These are phyloP conservation scores for Venturia oleaginea DNA, from an alignment of 2,329 filamentous ascomycete species.

Conservation along the genomic window DNA sequence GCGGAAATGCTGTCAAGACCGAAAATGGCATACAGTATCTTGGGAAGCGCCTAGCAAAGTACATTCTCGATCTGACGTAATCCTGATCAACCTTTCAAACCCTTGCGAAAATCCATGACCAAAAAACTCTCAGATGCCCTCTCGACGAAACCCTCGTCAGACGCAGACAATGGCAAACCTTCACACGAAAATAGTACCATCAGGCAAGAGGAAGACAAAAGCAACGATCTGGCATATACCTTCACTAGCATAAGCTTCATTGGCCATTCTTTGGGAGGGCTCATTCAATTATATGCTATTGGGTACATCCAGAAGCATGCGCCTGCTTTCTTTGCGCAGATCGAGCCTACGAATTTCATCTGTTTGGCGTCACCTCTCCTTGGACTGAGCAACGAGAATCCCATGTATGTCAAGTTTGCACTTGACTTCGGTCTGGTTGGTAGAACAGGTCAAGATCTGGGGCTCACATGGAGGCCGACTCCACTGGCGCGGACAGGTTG, in stretches of 20 bases:
- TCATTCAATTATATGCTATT: slow-evolving; percentile 88
- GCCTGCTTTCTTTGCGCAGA: slow-evolving; percentile 77
- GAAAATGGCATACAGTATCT: slow-evolving; percentile 96
- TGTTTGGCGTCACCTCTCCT: slow-evolving; percentile 79
- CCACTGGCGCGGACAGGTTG: slow-evolving; percentile 78
- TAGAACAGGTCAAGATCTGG: slow-evolving; percentile 90
- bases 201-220: slow-evolving; percentile 36
- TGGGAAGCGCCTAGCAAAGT: slow-evolving; percentile 87
- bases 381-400: slow-evolving; percentile 93
- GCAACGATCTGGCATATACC: slow-evolving; percentile 54
- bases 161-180: slow-evolving; percentile 29
- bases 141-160: slow-evolving; percentile 23
- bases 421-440: slow-evolving; percentile 93
- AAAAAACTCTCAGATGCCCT: slow-evolving; percentile 41
- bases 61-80: slow-evolving; percentile 86
- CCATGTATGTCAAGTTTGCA: slow-evolving; percentile 92
- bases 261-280: slow-evolving; percentile 80
- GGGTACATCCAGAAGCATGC: slow-evolving; percentile 97
- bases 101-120: slow-evolving; percentile 47
- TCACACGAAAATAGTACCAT: slow-evolving; percentile 55
- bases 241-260: slow-evolving; percentile 95
- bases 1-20: slow-evolving; percentile 81
- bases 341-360: slow-evolving; percentile 85
- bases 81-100: slow-evolving; percentile 83
- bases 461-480: slow-evolving; percentile 86